Evolutionary conservation across 331 rosid species (phyloP), one percentile per base, ranked within the genome.

Genomic region (Pyracantha coccinea): DNA sequence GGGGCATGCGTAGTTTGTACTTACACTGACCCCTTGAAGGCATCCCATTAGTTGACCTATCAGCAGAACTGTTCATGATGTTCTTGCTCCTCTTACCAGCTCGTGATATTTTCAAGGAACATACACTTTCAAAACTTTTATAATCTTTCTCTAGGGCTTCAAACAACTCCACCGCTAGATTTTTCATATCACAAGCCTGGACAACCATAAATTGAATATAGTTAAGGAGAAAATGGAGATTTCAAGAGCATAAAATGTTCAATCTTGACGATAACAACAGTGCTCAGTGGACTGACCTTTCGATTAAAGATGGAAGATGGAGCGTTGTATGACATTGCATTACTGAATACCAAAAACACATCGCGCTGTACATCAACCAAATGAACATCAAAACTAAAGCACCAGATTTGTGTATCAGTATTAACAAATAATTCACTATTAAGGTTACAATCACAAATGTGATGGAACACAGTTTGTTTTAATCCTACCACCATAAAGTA

Each of bases 151-250:
- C 38, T 29, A 80, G 64, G 63, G 66, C 64, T 19, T 14, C 65
- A 61, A 74, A 80, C 73, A 80, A 52, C 54, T 75, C 69, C 60
- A 4, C 31, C 0, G 83, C 57, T 27, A 80, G 67, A 24, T 74
- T 24, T 68, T 66, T 74, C n/a, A 80, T 74, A n/a, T 24, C 45
- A 16, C 60, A n/a, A 50, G 83, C 83, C 83, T 80, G 79, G 55
- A 27, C 60, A 68, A 50, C 67, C 59, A 52, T 23, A 59, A 44
- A 58, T 77, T 20, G 21, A 19, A 21, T 38, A 68, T 7, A 23
- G n/a, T 24, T 55, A 28, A 27, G 17, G n/a, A 53, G 20, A 45
- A 45, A 57, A 64, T 5, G 33, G n/a, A 38, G 16, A 50, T 11
- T 78, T 78, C 54, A 31, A 47, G n/a, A 3, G 21, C 62, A 25